Percentiles rank a stretch among this genome's conserved stretches.
These are phyloP conservation scores for Inga oerstediana DNA, from an alignment of 306 rosid species.

Conservation along the genomic window DNA sequence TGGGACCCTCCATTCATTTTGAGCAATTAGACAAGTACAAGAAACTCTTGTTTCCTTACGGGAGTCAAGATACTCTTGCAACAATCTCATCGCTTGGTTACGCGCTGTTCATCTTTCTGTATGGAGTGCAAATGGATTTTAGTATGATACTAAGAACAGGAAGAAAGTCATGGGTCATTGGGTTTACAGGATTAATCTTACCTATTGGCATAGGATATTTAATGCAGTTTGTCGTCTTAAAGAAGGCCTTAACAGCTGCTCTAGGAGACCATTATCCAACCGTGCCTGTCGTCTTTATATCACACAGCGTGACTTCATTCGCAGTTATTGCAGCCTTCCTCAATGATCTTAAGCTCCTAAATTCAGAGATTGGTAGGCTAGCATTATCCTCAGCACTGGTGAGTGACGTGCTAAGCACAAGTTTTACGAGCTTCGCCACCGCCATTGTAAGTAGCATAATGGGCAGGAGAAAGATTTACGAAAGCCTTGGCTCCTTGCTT, in stretches of 20 bases:
- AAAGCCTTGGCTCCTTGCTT: not conserved
- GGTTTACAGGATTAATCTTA: slow-evolving; percentile 3
- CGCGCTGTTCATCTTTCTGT: slow-evolving; percentile 42
- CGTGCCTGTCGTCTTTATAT: not conserved
- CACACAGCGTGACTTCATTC: slow-evolving; percentile 38
- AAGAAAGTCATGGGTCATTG: slow-evolving; percentile 42
- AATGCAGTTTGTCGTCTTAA: not conserved
- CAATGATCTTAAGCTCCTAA: slow-evolving; percentile 46
- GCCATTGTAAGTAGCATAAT: not conserved
- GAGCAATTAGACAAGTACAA: not conserved
- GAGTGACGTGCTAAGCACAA: slow-evolving; percentile 28
- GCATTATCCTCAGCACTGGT: slow-evolving; percentile 55
- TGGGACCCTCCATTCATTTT: slow-evolving; percentile 33
- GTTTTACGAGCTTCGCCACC: not conserved
- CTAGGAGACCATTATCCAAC: not conserved
- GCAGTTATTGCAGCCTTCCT: slow-evolving; percentile 40
- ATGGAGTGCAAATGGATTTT: slow-evolving; percentile 63
- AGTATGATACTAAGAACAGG: slow-evolving; percentile 51
- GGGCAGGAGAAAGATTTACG: rapidly evolving
- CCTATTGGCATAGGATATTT: slow-evolving; percentile 6
- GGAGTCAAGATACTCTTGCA: slow-evolving; percentile 46
- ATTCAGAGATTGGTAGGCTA: slow-evolving; percentile 52
- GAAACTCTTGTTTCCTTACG: slow-evolving; percentile 32
- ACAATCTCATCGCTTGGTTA: slow-evolving; percentile 44
- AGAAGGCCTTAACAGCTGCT: not conserved